Evolutionary conservation across 768 basidiomycete genomes (phyloP).

Genomic region (Lenzites betulinus): DNA sequence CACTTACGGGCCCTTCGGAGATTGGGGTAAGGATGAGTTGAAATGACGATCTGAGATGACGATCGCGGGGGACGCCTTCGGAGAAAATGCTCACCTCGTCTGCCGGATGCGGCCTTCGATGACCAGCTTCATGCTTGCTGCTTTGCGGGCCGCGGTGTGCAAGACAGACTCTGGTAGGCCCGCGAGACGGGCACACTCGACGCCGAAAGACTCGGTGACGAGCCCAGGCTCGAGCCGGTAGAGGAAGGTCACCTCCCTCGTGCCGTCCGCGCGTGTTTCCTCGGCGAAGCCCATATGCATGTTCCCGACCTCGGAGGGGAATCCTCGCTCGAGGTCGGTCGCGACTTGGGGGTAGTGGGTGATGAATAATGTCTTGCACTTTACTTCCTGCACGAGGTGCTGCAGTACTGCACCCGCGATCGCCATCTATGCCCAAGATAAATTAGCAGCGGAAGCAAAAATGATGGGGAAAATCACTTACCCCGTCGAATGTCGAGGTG

Average conservation of each 20-base stretch:
- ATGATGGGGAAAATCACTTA: conserved; percentile 20
- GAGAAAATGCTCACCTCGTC: conserved; percentile 44
- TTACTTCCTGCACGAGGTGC: conserved; percentile 58
- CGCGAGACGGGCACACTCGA: conserved; percentile 90
- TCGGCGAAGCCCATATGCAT: conserved; percentile 86
- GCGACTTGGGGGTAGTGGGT: conserved; percentile 93
- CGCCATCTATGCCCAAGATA: conserved; percentile 60
- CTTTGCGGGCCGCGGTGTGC: conserved; percentile 51
- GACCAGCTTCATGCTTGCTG: conserved; percentile 54
- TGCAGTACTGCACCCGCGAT: conserved; percentile 83
- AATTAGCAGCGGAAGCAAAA: background rate
- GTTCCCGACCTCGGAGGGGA: conserved; percentile 66
- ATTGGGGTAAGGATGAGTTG: background rate
- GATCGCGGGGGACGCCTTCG: background rate
- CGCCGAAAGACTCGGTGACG: conserved; percentile 84
- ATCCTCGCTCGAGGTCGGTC: conserved; percentile 59
- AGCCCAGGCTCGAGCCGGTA: conserved; percentile 76
- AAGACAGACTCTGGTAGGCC: conserved; percentile 76
- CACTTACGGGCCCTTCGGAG: conserved; percentile 32
- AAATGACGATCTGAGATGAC: background rate
- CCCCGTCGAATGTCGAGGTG: conserved; percentile 90
- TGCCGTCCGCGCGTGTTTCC: conserved; percentile 68
- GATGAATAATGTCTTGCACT: conserved; percentile 85
- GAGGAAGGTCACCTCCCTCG: conserved; percentile 82
- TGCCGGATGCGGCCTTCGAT: conserved; percentile 51